These are phyloP conservation scores for Aspergillus costaricaensis DNA, from an alignment of 2,329 filamentous ascomycete species.

Conservation along the genomic window DNA sequence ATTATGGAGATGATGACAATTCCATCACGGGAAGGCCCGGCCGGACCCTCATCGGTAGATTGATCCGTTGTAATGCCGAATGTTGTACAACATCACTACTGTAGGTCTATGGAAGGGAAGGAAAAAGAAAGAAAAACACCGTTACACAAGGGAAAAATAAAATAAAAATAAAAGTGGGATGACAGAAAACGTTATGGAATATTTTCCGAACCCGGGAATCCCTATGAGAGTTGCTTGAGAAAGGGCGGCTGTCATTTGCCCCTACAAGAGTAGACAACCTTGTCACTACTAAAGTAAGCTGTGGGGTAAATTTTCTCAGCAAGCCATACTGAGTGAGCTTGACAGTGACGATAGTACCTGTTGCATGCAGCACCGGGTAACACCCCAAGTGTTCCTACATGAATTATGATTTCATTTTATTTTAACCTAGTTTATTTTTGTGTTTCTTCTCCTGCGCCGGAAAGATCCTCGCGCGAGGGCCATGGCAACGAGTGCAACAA, in stretches of 20 bases:
- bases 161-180: neutral
- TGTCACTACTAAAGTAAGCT: neutral
- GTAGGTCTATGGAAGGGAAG: neutral
- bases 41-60: neutral
- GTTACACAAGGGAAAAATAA: no score
- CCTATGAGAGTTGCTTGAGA: neutral
- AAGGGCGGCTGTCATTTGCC: neutral
- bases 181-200: neutral
- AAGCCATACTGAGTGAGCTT: neutral
- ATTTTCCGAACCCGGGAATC: neutral
- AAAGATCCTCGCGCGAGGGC: neutral
- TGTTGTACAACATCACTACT: constrained; percentile 17
- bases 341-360: neutral
- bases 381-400: neutral
- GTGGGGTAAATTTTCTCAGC: neutral
- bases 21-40: neutral
- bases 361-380: neutral
- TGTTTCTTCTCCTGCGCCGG: neutral
- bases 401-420: no score
- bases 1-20: neutral
- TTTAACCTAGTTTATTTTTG: no score
- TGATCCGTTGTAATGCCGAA: constrained; percentile 4
- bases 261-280: neutral
- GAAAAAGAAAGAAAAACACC: neutral
- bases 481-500: neutral